Base-by-base conservation (phyloP, 2,329 filamentous ascomycete species). In the Diaporthe amygdali region DNA sequence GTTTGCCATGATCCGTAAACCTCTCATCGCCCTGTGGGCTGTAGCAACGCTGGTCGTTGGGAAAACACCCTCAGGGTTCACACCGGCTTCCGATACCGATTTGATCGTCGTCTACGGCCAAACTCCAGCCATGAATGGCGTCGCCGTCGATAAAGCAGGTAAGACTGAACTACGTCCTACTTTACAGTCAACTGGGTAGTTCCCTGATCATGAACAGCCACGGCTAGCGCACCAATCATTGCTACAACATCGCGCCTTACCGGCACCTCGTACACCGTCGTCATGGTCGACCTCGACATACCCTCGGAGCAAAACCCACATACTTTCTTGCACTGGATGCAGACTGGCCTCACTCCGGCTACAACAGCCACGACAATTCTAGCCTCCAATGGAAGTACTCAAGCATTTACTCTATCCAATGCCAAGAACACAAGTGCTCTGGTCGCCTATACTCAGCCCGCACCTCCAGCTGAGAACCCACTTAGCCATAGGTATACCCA, bases 241-340 rank as follows among this genome's bases (percentile, higher is more conserved):
- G 41, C 59, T 4, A 47, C 59, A 12, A 56, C n/a, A n/a, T 55
- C 66, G 20, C 66, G 54, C 4, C 67, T 69, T 2, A 30, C 34
- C 4, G 59, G 59, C 0, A 47, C 41, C 63, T 82, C 81, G 9
- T 84, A 81, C 72, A 79, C 81, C 17, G 76, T 84, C 34, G 70
- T 84, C 69, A 84, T 84, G 82, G 77, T 84, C 55, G 82, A 84
- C 72, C 80, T 87, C 9, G 85, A 86, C 74, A 88, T 82, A 79
- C 85, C 83, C 47, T 83, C 83, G 9, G 80, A 77, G 78, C 2
- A 64, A 74, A 61, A 82, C 80, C 17, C 76, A 74, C 70, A 84
- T 81, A 32, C 76, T 0, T 64, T 83, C 39, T 79, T 84, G 39
- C 82, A 84, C 77, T 84, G 83, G 83, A 74, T 84, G 77, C 82